These are phyloP conservation scores for Linnemannia zychae DNA, from an alignment of 192 early-diverging fungal genomes.

Conservation along the genomic window DNA sequence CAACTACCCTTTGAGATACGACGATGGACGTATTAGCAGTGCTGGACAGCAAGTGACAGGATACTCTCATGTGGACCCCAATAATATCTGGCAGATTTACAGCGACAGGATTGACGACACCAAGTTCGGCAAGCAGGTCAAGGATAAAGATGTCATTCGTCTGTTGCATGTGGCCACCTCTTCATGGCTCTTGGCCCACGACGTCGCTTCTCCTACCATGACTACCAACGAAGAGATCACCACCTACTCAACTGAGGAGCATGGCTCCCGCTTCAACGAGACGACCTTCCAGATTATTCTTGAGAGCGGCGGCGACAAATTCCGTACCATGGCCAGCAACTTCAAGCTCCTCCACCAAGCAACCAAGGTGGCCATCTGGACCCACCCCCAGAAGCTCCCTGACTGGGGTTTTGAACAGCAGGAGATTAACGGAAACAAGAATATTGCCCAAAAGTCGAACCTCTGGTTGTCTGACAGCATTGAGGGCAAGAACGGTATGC, in stretches of 20 bases:
- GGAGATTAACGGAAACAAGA: conserved; percentile 96
- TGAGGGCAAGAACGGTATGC: conserved; percentile 76
- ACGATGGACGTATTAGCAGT: conserved; percentile 90
- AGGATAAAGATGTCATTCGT: conserved; percentile 84
- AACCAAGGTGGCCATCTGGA: conserved; percentile 85
- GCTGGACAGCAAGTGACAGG: conserved; percentile 92
- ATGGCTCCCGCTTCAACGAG: conserved; percentile 68
- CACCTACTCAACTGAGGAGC: conserved; percentile 68
- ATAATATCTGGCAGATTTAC: conserved; percentile 73
- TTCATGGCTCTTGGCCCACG: conserved; percentile 72
- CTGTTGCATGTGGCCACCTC: conserved; percentile 76
- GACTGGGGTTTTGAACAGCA: conserved; percentile 91
- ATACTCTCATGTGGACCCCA: conserved; percentile 81
- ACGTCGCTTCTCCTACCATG: conserved; percentile 73
- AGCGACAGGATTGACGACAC: conserved; percentile 57
- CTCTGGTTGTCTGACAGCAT: conserved; percentile 88
- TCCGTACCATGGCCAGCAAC: conserved; percentile 71
- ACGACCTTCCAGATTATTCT: conserved; percentile 72
- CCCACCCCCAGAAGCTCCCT: conserved; percentile 77
- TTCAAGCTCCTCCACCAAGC: conserved; percentile 82
- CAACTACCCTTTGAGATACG: conserved; percentile 91
- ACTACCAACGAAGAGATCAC: conserved; percentile 78
- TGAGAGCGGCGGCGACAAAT: conserved; percentile 65
- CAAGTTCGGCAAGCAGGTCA: conserved; percentile 58
- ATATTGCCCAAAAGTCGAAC: conserved; percentile 76